Conservation (phyloP, 768 basidiomycete genomes). For the Hemileccinum impolitum region DNA sequence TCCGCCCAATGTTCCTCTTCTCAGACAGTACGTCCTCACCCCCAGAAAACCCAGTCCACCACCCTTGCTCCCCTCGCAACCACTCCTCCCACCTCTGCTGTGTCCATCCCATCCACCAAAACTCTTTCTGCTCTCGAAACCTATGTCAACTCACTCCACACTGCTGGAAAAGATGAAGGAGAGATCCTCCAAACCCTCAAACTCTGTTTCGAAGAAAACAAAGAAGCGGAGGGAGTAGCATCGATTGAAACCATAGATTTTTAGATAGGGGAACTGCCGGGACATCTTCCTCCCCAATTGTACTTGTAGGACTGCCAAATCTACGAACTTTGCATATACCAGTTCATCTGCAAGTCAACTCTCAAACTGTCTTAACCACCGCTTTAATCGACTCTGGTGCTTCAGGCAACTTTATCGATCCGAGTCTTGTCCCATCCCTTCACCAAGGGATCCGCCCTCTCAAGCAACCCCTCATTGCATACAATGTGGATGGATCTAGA, state of each 20-base stretch:
- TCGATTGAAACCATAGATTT: background rate
- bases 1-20: background rate
- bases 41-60: background rate
- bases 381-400: too few relatives aligned
- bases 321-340: background rate
- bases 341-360: background rate
- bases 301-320: background rate
- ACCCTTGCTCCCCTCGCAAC: background rate
- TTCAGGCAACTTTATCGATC: too few relatives aligned
- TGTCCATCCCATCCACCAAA: background rate
- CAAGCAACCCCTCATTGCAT: too few relatives aligned
- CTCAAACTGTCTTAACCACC: too few relatives aligned
- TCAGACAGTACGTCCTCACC: background rate
- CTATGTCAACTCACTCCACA: background rate
- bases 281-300: background rate
- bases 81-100: background rate
- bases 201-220: background rate
- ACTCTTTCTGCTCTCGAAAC: background rate
- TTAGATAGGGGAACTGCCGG: background rate
- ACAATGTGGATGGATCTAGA: background rate
- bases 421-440: too few relatives aligned
- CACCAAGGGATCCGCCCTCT: too few relatives aligned
- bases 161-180: background rate
- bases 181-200: background rate
- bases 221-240: background rate